These are phyloP conservation scores for Cladobotryum mycophilum DNA, from an alignment of 2,329 filamentous ascomycete genomes.

Conservation along the genomic window DNA sequence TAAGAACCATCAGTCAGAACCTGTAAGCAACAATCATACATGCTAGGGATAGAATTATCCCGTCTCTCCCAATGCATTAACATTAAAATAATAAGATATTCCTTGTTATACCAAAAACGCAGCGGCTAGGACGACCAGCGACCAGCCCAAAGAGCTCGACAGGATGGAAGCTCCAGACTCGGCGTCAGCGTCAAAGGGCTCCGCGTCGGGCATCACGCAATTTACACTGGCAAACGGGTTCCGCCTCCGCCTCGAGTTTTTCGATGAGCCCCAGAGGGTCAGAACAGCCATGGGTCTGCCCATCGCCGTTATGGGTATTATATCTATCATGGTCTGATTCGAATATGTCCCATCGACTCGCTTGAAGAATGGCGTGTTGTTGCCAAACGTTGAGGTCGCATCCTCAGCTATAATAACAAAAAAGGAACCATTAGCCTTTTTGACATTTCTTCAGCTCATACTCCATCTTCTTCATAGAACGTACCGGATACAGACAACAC, in stretches of 20 bases:
- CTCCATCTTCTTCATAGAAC: not conserved
- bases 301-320: too few species aligned
- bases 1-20: too few species aligned
- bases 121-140: not conserved
- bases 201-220: conserved; percentile 4
- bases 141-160: not conserved
- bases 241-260: not conserved
- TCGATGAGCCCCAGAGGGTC: conserved; percentile 3
- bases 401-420: conserved; percentile 1
- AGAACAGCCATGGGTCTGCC: conserved; percentile 8
- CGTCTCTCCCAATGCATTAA: too few species aligned
- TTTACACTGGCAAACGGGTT: not conserved
- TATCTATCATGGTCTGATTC: not conserved
- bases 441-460: not conserved
- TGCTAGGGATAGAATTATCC: too few species aligned
- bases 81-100: too few species aligned
- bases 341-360: not conserved
- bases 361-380: conserved; percentile 8
- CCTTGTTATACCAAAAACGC: too few species aligned
- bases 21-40: too few species aligned
- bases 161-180: not conserved
- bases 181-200: not conserved
- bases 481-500: not conserved
- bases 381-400: not conserved
- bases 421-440: not conserved